Conservation (phyloP, 2,329 filamentous ascomycete genomes). For the Xylariales sp. region DNA sequence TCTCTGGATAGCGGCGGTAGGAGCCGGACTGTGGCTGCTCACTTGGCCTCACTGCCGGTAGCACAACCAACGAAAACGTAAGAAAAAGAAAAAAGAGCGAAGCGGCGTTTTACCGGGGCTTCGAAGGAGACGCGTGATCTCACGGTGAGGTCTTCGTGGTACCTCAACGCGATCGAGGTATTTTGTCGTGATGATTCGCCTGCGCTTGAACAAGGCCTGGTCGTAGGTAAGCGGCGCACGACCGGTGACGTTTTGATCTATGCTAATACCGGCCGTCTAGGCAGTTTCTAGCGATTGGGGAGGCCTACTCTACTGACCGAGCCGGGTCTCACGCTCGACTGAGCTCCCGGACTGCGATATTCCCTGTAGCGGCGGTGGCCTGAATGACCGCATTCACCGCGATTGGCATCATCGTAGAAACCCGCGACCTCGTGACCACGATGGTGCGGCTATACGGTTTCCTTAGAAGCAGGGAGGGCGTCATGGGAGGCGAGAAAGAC, state of each 20-base stretch:
- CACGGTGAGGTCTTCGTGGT: too few species aligned
- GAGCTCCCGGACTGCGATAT: background rate
- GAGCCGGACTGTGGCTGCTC: background rate
- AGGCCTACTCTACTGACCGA: background rate
- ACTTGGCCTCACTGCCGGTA: background rate
- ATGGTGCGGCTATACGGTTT: constrained; percentile 3
- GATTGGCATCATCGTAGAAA: background rate
- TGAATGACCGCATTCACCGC: background rate
- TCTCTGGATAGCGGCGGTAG: too few species aligned
- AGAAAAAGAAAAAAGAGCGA: too few species aligned
- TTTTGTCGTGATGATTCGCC: background rate
- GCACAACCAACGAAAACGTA: background rate
- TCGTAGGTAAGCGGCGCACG: background rate
- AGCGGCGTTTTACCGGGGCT: too few species aligned
- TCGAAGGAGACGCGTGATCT: too few species aligned
- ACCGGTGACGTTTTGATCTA: background rate
- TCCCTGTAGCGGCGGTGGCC: background rate
- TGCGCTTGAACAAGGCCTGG: background rate
- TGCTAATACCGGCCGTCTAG: background rate
- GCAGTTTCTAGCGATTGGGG: too few species aligned
- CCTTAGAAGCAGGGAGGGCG: background rate
- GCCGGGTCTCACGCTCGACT: background rate
- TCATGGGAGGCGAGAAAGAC: background rate
- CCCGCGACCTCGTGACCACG: constrained; percentile 1
- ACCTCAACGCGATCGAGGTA: too few species aligned